phyloP scores from a whole-genome alignment of 2,329 filamentous ascomycete species.

The Cercospora sp. region DNA sequence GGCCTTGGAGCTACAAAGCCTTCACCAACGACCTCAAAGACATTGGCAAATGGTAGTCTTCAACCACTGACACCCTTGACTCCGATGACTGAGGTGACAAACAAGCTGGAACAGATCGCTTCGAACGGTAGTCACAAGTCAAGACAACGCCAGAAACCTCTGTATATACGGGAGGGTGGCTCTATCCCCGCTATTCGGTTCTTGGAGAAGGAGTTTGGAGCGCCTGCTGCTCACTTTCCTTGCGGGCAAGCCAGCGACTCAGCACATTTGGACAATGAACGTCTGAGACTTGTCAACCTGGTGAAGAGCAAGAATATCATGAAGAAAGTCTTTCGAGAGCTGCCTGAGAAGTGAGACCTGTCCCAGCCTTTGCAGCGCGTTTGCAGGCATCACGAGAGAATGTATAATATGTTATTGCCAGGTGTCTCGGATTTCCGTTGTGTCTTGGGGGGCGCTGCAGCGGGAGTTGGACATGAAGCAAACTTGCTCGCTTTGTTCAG shows the following conservation, averaged over 20 bases:
- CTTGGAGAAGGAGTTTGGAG: conserved; percentile 87
- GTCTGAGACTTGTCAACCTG: conserved; percentile 82
- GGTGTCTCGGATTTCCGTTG: not conserved
- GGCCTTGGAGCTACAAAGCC: conserved; percentile 39
- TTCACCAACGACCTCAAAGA: conserved; percentile 50
- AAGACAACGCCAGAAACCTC: conserved; percentile 55
- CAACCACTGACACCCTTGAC: conserved; percentile 32
- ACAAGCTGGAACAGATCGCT: conserved; percentile 36
- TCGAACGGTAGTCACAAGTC: conserved; percentile 36
- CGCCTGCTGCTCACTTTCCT: conserved; percentile 87
- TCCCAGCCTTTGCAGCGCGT: not conserved
- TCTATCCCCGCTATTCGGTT: conserved; percentile 94
- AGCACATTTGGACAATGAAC: conserved; percentile 92
- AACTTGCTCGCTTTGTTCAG: conserved; percentile 11
- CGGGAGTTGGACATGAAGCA: not conserved
- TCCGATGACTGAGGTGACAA: conserved; percentile 30
- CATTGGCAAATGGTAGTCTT: conserved; percentile 20
- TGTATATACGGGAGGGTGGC: conserved; percentile 94
- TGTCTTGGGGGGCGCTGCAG: not conserved
- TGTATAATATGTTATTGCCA: not conserved
- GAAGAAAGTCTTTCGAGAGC: conserved; percentile 67
- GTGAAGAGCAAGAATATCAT: conserved; percentile 93
- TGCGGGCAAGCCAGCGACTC: conserved; percentile 93
- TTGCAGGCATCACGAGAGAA: not conserved
- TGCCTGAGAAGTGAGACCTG: conserved; percentile 33